phyloP scores from a whole-genome alignment of 148 eudicot species.

The Amaranthus palmeri region DNA sequence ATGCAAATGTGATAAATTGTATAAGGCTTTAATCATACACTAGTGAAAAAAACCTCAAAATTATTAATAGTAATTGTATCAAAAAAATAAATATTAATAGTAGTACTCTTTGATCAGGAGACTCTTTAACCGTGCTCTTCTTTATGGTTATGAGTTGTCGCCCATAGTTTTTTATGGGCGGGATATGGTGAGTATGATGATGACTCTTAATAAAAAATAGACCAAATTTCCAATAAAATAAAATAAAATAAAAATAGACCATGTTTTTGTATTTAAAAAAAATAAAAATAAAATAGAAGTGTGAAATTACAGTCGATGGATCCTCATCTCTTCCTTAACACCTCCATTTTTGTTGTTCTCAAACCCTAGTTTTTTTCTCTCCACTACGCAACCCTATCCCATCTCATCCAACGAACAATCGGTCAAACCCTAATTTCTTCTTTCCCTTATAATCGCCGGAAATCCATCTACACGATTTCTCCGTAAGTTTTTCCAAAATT shows the following conservation, averaged over 20 bases:
- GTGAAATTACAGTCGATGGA: neutral
- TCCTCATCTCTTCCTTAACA: constrained; percentile 12
- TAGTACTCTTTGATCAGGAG: no score
- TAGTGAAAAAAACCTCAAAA: no score
- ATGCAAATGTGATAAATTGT: no score
- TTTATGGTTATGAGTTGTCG: no score
- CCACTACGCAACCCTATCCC: neutral
- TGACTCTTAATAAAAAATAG: no score
- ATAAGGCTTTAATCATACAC: no score
- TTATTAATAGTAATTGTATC: no score
- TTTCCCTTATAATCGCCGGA: no score
- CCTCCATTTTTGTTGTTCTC: constrained; percentile 13
- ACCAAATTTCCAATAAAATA: neutral
- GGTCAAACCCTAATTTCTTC: neutral
- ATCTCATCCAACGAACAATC: neutral
- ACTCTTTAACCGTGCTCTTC: no score
- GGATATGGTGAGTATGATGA: no score
- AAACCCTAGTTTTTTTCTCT: constrained; percentile 27
- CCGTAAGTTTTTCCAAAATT: neutral
- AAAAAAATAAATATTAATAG: no score
- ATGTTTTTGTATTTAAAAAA: neutral
- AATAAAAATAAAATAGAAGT: constrained; percentile 1
- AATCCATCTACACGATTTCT: neutral
- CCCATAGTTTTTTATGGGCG: no score
- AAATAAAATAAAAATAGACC: neutral